phyloP scores from a whole-genome alignment of 768 basidiomycete species.

The Cystoderma amianthinum region DNA sequence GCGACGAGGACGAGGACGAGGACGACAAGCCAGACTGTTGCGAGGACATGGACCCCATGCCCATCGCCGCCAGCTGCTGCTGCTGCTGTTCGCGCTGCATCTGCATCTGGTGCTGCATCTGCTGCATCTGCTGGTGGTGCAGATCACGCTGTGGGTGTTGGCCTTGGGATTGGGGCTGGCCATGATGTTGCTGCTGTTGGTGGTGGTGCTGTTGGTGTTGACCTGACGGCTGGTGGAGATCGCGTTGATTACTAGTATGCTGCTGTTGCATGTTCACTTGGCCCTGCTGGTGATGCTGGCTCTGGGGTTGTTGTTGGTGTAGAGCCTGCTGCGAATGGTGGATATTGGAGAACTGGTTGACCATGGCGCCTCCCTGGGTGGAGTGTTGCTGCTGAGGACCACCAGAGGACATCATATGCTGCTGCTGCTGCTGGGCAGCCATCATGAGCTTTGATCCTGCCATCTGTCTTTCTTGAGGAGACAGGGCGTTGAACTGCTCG shows the following conservation, averaged over 20 bases:
- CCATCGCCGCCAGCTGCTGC: conserved; percentile 4
- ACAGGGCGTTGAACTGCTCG: conserved; percentile 20
- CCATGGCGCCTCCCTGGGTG: neutral
- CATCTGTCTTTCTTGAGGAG: conserved; percentile 16
- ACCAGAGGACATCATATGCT: conserved; percentile 4
- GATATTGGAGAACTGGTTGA: neutral
- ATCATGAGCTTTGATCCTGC: conserved; percentile 13
- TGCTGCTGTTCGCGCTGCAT: neutral
- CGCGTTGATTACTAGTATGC: conserved; percentile 5
- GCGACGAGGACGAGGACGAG: too few relatives aligned
- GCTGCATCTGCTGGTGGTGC: neutral
- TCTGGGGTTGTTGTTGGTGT: conserved; percentile 2
- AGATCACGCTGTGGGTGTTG: too few relatives aligned
- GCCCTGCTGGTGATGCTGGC: neutral
- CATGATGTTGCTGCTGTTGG: neutral
- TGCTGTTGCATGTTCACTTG: conserved; percentile 4
- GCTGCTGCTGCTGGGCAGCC: conserved; percentile 11
- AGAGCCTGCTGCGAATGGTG: conserved; percentile 6
- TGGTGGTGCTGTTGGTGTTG: neutral
- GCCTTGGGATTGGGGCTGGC: neutral
- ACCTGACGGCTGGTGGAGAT: conserved; percentile 3
- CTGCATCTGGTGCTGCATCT: neutral
- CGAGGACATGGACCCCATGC: conserved; percentile 6
- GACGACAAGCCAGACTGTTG: too few relatives aligned
- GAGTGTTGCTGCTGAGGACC: neutral